phyloP scores from a whole-genome alignment of 2,329 filamentous ascomycete species.

The Blastomyces parvus region DNA sequence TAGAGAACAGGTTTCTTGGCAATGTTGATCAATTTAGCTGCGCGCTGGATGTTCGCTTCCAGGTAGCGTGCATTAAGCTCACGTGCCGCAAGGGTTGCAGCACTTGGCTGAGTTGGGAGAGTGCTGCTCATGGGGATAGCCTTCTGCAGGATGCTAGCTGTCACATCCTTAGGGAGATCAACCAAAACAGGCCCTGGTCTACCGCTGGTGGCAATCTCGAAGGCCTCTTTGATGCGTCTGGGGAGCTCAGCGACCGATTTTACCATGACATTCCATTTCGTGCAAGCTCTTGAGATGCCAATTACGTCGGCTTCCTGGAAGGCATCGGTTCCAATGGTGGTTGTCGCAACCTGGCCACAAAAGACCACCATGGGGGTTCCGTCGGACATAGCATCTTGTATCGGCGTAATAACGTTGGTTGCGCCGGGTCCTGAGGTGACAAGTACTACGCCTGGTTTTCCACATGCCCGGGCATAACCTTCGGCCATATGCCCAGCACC shows the following conservation, averaged over 20 bases:
- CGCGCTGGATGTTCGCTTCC: constrained; percentile 60
- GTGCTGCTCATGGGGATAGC: constrained; percentile 70
- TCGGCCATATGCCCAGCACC: constrained; percentile 98
- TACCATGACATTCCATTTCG: constrained; percentile 99
- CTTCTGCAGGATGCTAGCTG: constrained; percentile 68
- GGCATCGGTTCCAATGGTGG: constrained; percentile 84
- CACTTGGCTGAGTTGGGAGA: constrained; percentile 72
- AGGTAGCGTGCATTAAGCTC: constrained; percentile 65
- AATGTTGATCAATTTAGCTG: constrained; percentile 72
- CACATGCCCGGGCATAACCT: constrained; percentile 87
- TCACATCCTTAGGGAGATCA: constrained; percentile 93
- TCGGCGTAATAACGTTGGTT: constrained; percentile 91
- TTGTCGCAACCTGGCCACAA: constrained; percentile 81
- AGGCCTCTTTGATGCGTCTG: constrained; percentile 90
- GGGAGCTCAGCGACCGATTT: constrained; percentile 91
- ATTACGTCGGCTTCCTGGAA: constrained; percentile 96
- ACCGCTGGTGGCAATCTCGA: constrained; percentile 92
- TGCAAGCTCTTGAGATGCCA: constrained; percentile 88
- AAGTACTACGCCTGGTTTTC: constrained; percentile 88
- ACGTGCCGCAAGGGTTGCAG: constrained; percentile 71
- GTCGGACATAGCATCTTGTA: constrained; percentile 92
- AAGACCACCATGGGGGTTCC: constrained; percentile 96
- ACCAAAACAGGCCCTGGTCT: constrained; percentile 90
- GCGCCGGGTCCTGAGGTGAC: constrained; percentile 95
- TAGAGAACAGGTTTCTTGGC: constrained; percentile 94